Base-by-base conservation (phyloP, 1,284 basidiomycete species). In the Caloboletus inedulis region DNA sequence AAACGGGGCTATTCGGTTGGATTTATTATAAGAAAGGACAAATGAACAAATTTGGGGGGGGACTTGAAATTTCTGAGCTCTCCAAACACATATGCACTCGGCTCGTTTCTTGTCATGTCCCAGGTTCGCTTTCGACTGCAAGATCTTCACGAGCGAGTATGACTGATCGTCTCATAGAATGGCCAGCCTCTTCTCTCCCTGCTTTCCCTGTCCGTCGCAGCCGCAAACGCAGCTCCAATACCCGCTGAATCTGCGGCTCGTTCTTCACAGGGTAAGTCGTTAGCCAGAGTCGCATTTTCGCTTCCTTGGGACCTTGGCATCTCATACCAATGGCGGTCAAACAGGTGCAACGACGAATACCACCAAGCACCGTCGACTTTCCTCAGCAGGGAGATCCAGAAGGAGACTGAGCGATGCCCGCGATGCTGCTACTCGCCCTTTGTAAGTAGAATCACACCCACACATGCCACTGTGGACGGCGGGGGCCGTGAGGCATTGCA, bases 401-500 rank as follows among this genome's bases (percentile, higher is more conserved):
- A 77, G 86, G 59, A 76, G 87, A 53, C 66, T 87, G 59, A 88
- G 85, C 67, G 87, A 90, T 66, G 87, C 87, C 35, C 75, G 85
- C 48, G 87, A 89, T 68, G 87, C 87, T 39, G 83, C 82, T 45
- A 75, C 74, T 54, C 76, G 87, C 57, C 86, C 85, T 53, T 80
- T 78, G 85, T 89, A 69, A 74, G 84, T 85, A 57, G 56, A 54
- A 55, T 43, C 43, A 51, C 43, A 52, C 44, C 10, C 44, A 27
- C 37, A 35, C 43, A 1, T 23, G n/a, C n/a, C n/a, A n/a, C n/a
- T n/a, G n/a, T 16, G 30, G 27, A 41, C 35, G 45, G n/a, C 30
- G 37, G 18, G 8, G 10, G 34, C 40, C 25, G 21, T 40, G 47
- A 36, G 18, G 39, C 18, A 45, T 43, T 30, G 13, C 10, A 10